Evolutionary conservation across 2,329 filamentous ascomycete species (phyloP).

Genomic region (Colletotrichum shisoi): DNA sequence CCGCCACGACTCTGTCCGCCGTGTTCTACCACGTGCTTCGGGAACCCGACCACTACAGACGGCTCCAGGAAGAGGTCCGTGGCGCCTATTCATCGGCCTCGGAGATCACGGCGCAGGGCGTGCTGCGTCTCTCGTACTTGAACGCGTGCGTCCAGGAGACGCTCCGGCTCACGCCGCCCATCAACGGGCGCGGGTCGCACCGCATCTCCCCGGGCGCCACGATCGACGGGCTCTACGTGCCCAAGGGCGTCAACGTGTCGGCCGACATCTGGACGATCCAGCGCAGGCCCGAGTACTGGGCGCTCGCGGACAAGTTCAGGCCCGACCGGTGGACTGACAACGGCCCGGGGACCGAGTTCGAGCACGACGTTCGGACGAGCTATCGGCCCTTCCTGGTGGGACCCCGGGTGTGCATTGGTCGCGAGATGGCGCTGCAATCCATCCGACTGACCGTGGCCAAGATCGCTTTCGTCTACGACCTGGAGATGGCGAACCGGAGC

Average conservation of each 20-base stretch:
- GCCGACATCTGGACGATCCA: constrained; percentile 46
- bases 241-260: constrained; percentile 17
- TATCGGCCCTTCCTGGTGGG: constrained; percentile 23
- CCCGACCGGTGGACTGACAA: constrained; percentile 55
- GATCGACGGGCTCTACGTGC: constrained; percentile 22
- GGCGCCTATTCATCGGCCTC: background rate
- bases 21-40: constrained; percentile 23
- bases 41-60: constrained; percentile 9
- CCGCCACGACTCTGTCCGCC: constrained; percentile 16
- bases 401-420: constrained; percentile 25
- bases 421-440: constrained; percentile 30
- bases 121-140: constrained; percentile 18
- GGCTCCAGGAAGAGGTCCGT: constrained; percentile 10
- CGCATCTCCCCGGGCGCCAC: background rate
- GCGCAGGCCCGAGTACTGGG: constrained; percentile 53
- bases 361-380: constrained; percentile 26
- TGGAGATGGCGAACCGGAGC: constrained; percentile 18
- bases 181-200: constrained; percentile 40
- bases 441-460: constrained; percentile 24
- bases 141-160: constrained; percentile 63
- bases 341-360: constrained; percentile 20
- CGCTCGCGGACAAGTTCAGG: constrained; percentile 54
- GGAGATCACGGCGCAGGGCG: constrained; percentile 6
- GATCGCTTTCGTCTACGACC: constrained; percentile 13
- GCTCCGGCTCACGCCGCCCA: constrained; percentile 62